phyloP scores from a whole-genome alignment of 2,329 filamentous ascomycete species.

The Hymenoscyphus scutula region DNA sequence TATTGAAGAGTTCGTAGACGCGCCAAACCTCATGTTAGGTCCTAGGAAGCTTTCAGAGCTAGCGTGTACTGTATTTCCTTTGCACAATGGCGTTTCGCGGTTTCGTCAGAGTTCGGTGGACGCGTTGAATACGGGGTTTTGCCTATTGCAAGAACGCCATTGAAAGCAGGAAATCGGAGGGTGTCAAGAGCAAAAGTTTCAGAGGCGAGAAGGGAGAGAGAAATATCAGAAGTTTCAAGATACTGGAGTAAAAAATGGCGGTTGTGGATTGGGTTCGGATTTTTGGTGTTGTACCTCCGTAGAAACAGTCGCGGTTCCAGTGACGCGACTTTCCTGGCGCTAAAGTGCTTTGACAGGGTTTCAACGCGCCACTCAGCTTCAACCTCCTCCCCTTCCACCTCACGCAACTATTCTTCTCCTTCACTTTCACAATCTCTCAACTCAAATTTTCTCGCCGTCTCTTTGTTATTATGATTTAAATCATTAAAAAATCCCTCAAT shows the following conservation, averaged over 20 bases:
- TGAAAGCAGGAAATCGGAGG: not conserved
- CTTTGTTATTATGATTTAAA: no score
- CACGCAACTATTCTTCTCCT: no score
- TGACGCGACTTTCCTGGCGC: conserved; percentile 2
- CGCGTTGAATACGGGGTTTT: conserved; percentile 2
- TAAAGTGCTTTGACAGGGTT: conserved; percentile 5
- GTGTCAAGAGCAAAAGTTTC: not conserved
- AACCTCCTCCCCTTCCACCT: not conserved
- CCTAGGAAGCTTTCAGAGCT: not conserved
- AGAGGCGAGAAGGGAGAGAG: not conserved
- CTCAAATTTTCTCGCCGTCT: no score
- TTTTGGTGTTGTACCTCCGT: conserved; percentile 1
- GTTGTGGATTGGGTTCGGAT: not conserved
- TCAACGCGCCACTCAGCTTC: not conserved
- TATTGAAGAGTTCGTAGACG: conserved; percentile 41
- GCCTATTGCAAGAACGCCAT: not conserved
- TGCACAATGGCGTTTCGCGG: not conserved
- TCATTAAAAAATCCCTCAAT: no score
- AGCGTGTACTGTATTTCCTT: not conserved
- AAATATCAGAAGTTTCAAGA: not conserved
- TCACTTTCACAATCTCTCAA: no score
- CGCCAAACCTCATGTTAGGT: conserved; percentile 19
- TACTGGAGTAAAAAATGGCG: not conserved
- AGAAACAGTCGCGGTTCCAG: conserved; percentile 3
- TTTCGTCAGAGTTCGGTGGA: not conserved